Evolutionary conservation across 805 yeast genomes (phyloP), one percentile per base, ranked within the genome.

Genomic region (Nakazawaea laoshanensis): DNA sequence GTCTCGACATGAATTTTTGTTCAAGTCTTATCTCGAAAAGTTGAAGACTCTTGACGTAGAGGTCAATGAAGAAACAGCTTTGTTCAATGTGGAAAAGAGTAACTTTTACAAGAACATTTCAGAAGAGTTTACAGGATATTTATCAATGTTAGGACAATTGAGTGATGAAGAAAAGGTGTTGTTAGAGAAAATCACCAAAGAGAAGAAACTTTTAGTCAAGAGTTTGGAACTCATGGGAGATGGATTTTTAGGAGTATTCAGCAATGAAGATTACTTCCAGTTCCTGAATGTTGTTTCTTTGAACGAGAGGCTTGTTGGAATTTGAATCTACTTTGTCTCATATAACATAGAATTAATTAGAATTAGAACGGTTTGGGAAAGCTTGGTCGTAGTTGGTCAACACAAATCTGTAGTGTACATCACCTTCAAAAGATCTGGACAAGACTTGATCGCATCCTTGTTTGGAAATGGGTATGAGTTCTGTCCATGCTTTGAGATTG

Each of bases 51-150:
- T 41, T 27, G 27, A 34, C 26, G 23, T 19, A 4, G 21, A 28
- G 21, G 35, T 38, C 12, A n/a, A 32, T 5, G 24, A 20, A 4
- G 35, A 38, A 26, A 31, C 45, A 12, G 57, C 63, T 3, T 49
- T 86, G 25, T 86, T 85, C 51, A 74, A 74, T 5, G 54, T 66
- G 5, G 96, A 86, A 47, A 73, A 71, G 44, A 70, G 66, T 35
- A 84, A 85, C 42, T 66, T 80, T 24, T 83, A 75, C 53, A 61
- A 75, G 42, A 73, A 77, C 46, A 66, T 63, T 10, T 48, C 65
- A 7, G 59, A 36, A 8, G 35, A 27, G 24, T 14, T 29, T 5
- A 10, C n/a, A 10, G 28, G 21, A 14, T 34, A 24, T 15, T 15
- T 19, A 19, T 16, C 7, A 2, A 23, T 28, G 23, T 10, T 33